phyloP scores from a whole-genome alignment of 2,329 filamentous ascomycete species.

The Penicillium nordicum region DNA sequence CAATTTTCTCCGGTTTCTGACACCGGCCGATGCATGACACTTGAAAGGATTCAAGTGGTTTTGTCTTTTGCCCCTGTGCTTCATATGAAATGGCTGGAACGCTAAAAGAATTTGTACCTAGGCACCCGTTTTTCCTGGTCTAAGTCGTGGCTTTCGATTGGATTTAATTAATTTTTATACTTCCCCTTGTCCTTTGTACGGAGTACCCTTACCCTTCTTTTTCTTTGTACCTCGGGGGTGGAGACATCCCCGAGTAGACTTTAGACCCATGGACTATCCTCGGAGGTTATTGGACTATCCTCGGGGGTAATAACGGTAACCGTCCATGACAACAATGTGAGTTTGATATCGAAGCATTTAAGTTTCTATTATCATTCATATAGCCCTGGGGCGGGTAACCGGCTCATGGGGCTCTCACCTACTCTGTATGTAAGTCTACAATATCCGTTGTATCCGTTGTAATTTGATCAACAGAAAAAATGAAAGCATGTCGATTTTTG shows the following conservation, averaged over 20 bases:
- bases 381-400: slow-evolving; percentile 7
- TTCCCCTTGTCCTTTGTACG: background rate
- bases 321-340: background rate
- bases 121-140: background rate
- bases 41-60: slow-evolving; percentile 4
- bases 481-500: slow-evolving; percentile 6
- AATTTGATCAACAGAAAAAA: background rate
- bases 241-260: background rate
- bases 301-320: background rate
- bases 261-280: background rate
- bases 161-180: background rate
- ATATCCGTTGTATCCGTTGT: background rate
- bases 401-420: slow-evolving; percentile 17
- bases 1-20: slow-evolving; percentile 7
- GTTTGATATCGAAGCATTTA: background rate
- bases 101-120: background rate
- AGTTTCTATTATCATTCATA: background rate
- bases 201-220: background rate
- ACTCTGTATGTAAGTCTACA: background rate
- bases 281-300: background rate
- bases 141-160: background rate
- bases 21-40: slow-evolving; percentile 4
- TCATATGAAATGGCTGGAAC: slow-evolving; percentile 4
- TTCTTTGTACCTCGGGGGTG: background rate
- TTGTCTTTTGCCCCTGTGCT: background rate